Conservation (phyloP, 2,329 filamentous ascomycete species). For the Trichophaea hybrida region DNA sequence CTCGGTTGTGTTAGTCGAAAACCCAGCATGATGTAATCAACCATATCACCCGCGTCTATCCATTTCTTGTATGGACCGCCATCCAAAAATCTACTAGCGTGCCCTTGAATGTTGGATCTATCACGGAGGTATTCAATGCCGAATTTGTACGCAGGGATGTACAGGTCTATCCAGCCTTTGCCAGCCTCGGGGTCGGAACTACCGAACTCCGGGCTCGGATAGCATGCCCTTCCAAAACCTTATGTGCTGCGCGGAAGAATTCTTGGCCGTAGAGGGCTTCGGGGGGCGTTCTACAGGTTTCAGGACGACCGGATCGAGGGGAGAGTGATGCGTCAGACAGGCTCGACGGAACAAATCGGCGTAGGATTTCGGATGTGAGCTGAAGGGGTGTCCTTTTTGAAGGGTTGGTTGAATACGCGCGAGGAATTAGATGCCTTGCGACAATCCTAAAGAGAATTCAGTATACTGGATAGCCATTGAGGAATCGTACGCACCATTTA, state of each 20-base stretch:
- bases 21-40: too few relatives aligned
- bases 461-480: neutral
- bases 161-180: too few relatives aligned
- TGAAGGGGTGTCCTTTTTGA: neutral
- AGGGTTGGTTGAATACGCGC: neutral
- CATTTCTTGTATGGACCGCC: too few relatives aligned
- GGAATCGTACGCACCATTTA: neutral
- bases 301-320: neutral
- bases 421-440: neutral
- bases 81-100: too few relatives aligned
- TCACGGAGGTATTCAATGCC: too few relatives aligned
- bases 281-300: neutral
- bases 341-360: neutral
- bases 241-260: neutral
- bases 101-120: too few relatives aligned
- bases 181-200: too few relatives aligned
- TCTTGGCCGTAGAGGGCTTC: neutral
- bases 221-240: neutral
- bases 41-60: too few relatives aligned
- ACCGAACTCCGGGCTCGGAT: neutral
- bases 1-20: too few relatives aligned
- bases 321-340: neutral
- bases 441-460: neutral
- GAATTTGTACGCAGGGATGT: too few relatives aligned
- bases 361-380: neutral